A percentile compares a stretch with the other conserved stretches of the same genome.
These are phyloP conservation scores for Anastatica hierochuntica DNA, from an alignment of 345 rosid genomes.

Conservation along the genomic window DNA sequence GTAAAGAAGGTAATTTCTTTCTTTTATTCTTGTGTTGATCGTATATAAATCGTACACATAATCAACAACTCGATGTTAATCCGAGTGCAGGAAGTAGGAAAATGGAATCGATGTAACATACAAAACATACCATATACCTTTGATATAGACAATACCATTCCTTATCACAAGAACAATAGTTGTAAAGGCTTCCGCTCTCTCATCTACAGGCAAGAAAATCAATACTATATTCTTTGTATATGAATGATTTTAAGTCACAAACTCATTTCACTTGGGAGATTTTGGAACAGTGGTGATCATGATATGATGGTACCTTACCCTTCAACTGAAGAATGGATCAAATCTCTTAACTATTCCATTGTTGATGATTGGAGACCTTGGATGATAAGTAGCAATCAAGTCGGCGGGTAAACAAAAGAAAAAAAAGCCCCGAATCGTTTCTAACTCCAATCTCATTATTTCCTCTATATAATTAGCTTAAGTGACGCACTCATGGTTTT, in stretches of 20 bases:
- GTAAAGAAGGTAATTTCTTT: slow-evolving; percentile 16
- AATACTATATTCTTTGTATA: neutral
- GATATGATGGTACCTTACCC: slow-evolving; percentile 40
- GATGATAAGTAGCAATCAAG: slow-evolving; percentile 34
- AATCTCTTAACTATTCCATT: slow-evolving; percentile 40
- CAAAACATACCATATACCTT: slow-evolving; percentile 15
- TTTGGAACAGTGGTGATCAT: slow-evolving; percentile 53
- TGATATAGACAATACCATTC: neutral
- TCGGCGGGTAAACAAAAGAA: slow-evolving; percentile 32
- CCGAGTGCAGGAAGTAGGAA: slow-evolving; percentile 7
- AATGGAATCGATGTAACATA: slow-evolving; percentile 20
- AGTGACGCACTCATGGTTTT: too few species aligned
- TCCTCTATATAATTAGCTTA: too few species aligned
- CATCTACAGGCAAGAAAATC: slow-evolving; percentile 16
- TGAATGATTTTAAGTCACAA: neutral
- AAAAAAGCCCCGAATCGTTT: too few species aligned
- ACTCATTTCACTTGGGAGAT: neutral
- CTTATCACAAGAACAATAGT: slow-evolving; percentile 15
- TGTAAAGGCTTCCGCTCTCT: slow-evolving; percentile 23
- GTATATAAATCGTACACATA: neutral
- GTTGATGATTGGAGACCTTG: slow-evolving; percentile 57
- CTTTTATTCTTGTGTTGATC: neutral
- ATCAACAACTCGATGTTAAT: neutral
- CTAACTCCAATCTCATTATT: neutral
- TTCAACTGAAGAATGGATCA: slow-evolving; percentile 63